Evolutionary conservation across 78 protist species (phyloP).

Genomic region (Dictyostelium purpureum): DNA sequence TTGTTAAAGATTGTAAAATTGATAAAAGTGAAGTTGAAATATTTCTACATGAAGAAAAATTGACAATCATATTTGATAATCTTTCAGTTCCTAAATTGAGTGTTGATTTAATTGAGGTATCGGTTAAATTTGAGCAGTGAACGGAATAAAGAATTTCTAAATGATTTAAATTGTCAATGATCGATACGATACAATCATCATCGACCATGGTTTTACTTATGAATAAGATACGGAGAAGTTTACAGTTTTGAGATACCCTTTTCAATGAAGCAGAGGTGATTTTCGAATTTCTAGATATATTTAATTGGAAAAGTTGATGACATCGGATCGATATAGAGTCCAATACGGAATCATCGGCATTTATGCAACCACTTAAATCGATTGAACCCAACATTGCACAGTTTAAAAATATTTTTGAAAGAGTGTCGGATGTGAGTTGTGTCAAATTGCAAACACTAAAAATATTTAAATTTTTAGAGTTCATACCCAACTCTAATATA

Average conservation of each 20-base stretch:
- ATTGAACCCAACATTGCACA: constrained; percentile 48
- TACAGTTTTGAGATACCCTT: constrained; percentile 23
- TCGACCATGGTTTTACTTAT: constrained; percentile 39
- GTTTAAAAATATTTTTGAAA: constrained; percentile 35
- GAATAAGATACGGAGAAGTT: constrained; percentile 7
- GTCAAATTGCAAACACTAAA: constrained; percentile 44
- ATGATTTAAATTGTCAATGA: constrained; percentile 9
- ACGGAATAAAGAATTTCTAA: constrained; percentile 20
- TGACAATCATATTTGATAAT: constrained; percentile 22
- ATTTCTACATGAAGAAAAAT: constrained; percentile 16
- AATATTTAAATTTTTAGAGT: constrained; percentile 4
- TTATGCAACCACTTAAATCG: constrained; percentile 40
- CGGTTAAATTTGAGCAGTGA: constrained; percentile 29
- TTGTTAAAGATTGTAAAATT: constrained; percentile 31
- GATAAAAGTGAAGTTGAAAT: constrained; percentile 51
- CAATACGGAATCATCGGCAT: constrained; percentile 49
- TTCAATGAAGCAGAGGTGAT: constrained; percentile 10
- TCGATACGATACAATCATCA: constrained; percentile 39
- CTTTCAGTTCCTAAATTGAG: constrained; percentile 40
- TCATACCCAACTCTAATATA: constrained; percentile 9
- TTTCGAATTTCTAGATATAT: constrained; percentile 5
- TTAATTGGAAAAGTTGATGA: constrained; percentile 49
- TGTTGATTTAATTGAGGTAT: neutral
- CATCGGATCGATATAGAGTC: constrained; percentile 41
- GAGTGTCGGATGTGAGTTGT: constrained; percentile 19